phyloP scores from a whole-genome alignment of 2,329 filamentous ascomycete genomes.

The Fusarium oligoseptatum region DNA sequence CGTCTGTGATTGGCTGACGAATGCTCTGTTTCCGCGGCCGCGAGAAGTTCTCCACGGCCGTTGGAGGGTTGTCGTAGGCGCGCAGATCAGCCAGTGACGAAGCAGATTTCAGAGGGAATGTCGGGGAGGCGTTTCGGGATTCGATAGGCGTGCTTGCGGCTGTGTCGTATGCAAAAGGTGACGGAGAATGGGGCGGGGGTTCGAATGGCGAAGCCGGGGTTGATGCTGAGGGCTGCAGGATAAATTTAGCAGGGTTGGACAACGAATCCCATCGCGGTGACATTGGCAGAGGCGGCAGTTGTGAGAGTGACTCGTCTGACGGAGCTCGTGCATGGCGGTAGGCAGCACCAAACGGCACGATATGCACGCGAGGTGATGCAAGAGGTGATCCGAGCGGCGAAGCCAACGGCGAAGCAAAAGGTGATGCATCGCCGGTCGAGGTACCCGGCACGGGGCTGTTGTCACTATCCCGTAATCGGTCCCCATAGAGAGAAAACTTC shows the following conservation, averaged over 20 bases:
- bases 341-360: slow-evolving; percentile 41
- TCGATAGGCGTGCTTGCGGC: slow-evolving; percentile 40
- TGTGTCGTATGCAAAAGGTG: slow-evolving; percentile 43
- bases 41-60: slow-evolving; percentile 70
- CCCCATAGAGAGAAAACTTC: slow-evolving; percentile 40
- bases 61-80: slow-evolving; percentile 52
- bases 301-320: slow-evolving; percentile 44
- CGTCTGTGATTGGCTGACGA: slow-evolving; percentile 56
- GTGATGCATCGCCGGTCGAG: slow-evolving; percentile 39
- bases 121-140: slow-evolving; percentile 49
- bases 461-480: slow-evolving; percentile 37
- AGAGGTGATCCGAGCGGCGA: slow-evolving; percentile 39
- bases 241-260: slow-evolving; percentile 46
- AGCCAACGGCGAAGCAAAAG: slow-evolving; percentile 41
- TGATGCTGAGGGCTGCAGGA: slow-evolving; percentile 43
- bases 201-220: slow-evolving; percentile 44
- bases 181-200: slow-evolving; percentile 44
- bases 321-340: slow-evolving; percentile 38
- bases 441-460: slow-evolving; percentile 36
- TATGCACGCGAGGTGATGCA: slow-evolving; percentile 40
- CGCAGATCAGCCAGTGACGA: slow-evolving; percentile 53
- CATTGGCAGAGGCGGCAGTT: slow-evolving; percentile 53
- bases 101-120: slow-evolving; percentile 48
- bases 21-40: slow-evolving; percentile 68
- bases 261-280: slow-evolving; percentile 62